These are phyloP conservation scores for Ustanciosporium gigantosporum DNA, from an alignment of 1,284 basidiomycete species.

Conservation along the genomic window DNA sequence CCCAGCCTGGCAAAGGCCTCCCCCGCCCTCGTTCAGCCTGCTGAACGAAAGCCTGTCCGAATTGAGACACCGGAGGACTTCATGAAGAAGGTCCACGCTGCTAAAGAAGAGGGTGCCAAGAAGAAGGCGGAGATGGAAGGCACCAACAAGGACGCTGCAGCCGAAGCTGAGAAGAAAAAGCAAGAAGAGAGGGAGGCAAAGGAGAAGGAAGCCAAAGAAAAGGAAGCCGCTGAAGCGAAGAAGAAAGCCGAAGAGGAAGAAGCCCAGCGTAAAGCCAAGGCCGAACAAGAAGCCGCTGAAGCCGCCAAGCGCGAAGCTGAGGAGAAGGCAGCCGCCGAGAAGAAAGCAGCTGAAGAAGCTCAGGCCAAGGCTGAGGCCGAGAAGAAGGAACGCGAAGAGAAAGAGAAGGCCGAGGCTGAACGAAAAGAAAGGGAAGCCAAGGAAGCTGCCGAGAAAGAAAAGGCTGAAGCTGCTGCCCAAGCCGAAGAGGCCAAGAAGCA, in stretches of 20 bases:
- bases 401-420: conserved; percentile 5
- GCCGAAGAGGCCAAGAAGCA: conserved; percentile 12
- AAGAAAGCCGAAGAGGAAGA: conserved; percentile 37
- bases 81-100: conserved; percentile 44
- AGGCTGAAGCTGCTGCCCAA: conserved; percentile 19
- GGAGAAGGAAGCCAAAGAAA: conserved; percentile 20
- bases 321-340: conserved; percentile 28
- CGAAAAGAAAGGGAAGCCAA: conserved; percentile 11
- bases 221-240: conserved; percentile 23
- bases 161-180: conserved; percentile 7
- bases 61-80: conserved; percentile 54
- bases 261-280: conserved; percentile 20
- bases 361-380: conserved; percentile 24
- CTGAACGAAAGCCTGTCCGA: conserved; percentile 44
- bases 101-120: conserved; percentile 43
- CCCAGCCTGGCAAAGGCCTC: conserved; percentile 22
- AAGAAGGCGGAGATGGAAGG: conserved; percentile 43
- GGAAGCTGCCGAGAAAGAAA: conserved; percentile 26
- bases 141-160: conserved; percentile 23
- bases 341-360: conserved; percentile 33
- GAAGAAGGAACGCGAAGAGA: conserved; percentile 31
- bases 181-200: conserved; percentile 25
- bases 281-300: conserved; percentile 8
- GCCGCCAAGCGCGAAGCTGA: conserved; percentile 30
- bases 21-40: conserved; percentile 23